Conservation (phyloP, 1,284 basidiomycete species). For the Ceratobasidium sp. region DNA sequence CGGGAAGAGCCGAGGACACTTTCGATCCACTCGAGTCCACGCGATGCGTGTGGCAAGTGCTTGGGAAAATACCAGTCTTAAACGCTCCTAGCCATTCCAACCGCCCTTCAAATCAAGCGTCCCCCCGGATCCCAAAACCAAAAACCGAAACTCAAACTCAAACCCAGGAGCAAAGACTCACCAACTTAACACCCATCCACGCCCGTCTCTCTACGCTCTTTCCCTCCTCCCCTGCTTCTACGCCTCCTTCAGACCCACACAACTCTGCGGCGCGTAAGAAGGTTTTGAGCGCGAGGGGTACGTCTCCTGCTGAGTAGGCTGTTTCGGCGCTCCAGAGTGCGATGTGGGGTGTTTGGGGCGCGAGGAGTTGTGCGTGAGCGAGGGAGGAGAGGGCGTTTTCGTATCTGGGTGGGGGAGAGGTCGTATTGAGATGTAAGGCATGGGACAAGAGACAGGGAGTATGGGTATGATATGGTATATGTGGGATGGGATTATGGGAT, state of each 20-base stretch:
- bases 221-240: slow-evolving; percentile 34
- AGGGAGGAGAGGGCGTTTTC: slow-evolving; percentile 77
- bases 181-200: slow-evolving; percentile 90
- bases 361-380: slow-evolving; percentile 84
- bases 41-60: no score
- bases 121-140: neutral
- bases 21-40: no score
- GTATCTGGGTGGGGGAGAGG: slow-evolving; percentile 62
- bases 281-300: slow-evolving; percentile 84
- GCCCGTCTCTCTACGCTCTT: slow-evolving; percentile 62
- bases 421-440: neutral
- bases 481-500: no score
- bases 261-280: slow-evolving; percentile 88
- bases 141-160: neutral
- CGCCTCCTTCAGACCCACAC: slow-evolving; percentile 48
- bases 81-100: no score
- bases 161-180: slow-evolving; percentile 59
- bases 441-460: no score
- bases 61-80: no score
- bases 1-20: no score
- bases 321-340: slow-evolving; percentile 88
- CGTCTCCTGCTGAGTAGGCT: slow-evolving; percentile 78
- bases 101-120: no score
- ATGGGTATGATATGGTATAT: no score
- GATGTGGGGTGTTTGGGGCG: slow-evolving; percentile 88